phyloP scores from a whole-genome alignment of 2,329 filamentous ascomycete genomes.

The Hypoxylon sp. region DNA sequence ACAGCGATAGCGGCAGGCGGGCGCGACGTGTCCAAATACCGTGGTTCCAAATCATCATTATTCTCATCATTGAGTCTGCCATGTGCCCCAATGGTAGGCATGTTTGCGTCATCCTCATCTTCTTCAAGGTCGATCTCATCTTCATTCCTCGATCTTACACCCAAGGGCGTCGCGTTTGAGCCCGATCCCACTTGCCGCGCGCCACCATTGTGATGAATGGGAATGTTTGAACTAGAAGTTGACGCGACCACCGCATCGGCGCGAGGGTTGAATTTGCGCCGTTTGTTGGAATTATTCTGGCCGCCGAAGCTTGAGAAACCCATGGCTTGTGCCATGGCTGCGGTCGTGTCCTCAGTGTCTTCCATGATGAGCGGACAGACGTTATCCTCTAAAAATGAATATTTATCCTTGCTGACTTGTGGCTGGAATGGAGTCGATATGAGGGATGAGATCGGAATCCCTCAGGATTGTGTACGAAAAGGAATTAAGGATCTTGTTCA shows the following conservation, averaged over 20 bases:
- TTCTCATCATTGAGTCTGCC: not conserved
- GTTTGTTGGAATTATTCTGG: conserved; percentile 67
- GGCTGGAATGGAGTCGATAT: not conserved
- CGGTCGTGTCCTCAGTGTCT: conserved; percentile 54
- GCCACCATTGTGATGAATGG: conserved; percentile 33
- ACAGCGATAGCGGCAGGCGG: conserved; percentile 42
- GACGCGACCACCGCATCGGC: conserved; percentile 54
- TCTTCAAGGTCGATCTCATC: conserved; percentile 61
- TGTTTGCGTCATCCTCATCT: conserved; percentile 52
- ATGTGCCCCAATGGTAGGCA: conserved; percentile 6
- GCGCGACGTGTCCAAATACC: conserved; percentile 53
- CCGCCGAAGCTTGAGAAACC: conserved; percentile 79
- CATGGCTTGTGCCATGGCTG: conserved; percentile 75
- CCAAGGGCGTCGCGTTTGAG: conserved; percentile 56
- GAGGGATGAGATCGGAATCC: not conserved
- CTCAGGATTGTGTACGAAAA: conserved; percentile 6
- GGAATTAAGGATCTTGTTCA: not conserved
- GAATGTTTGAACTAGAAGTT: conserved; percentile 46
- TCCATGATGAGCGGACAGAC: conserved; percentile 40
- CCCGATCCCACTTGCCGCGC: conserved; percentile 45
- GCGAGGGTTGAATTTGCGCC: conserved; percentile 73
- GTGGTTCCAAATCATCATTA: conserved; percentile 44
- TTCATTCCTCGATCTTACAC: conserved; percentile 55
- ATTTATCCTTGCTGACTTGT: not conserved
- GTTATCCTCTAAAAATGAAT: not conserved